Conservation (phyloP, 345 rosid genomes). For the Citrus trifoliata region DNA sequence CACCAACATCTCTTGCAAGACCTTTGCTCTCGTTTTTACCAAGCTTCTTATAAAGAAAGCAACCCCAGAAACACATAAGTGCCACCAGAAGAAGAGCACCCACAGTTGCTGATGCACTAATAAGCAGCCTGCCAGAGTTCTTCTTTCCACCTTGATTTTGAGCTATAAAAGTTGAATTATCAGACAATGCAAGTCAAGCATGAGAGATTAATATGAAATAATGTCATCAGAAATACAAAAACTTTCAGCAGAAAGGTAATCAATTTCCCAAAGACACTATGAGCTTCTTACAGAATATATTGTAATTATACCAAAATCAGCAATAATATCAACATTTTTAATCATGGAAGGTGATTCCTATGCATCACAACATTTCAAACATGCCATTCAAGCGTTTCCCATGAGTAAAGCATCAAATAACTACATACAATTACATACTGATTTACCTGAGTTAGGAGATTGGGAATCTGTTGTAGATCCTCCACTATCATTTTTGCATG, state of each 20-base stretch:
- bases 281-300: not conserved
- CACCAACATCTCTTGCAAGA: slow-evolving; percentile 83
- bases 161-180: slow-evolving; percentile 37
- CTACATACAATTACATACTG: slow-evolving; percentile 1
- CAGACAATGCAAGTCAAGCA: slow-evolving; percentile 6
- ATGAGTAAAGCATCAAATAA: slow-evolving; percentile 11
- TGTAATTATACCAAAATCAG: not conserved
- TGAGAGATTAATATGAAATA: not conserved
- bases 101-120: slow-evolving; percentile 92
- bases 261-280: not conserved
- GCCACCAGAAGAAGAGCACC: slow-evolving; percentile 98
- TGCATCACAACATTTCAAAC: not conserved
- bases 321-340: not conserved
- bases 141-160: slow-evolving; percentile 63
- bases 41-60: slow-evolving; percentile 95
- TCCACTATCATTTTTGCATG: slow-evolving; percentile 55
- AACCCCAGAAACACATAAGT: slow-evolving; percentile 99
- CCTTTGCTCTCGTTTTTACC: slow-evolving; percentile 74
- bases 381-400: not conserved
- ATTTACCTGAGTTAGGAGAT: slow-evolving; percentile 54
- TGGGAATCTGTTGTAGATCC: slow-evolving; percentile 41
- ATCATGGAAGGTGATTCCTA: not conserved
- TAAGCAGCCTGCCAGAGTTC: slow-evolving; percentile 72
- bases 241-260: not conserved
- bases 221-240: not conserved